Evolutionary conservation across 164 flowering plant species (phyloP).

Genomic region (Magnolia changhungtana): DNA sequence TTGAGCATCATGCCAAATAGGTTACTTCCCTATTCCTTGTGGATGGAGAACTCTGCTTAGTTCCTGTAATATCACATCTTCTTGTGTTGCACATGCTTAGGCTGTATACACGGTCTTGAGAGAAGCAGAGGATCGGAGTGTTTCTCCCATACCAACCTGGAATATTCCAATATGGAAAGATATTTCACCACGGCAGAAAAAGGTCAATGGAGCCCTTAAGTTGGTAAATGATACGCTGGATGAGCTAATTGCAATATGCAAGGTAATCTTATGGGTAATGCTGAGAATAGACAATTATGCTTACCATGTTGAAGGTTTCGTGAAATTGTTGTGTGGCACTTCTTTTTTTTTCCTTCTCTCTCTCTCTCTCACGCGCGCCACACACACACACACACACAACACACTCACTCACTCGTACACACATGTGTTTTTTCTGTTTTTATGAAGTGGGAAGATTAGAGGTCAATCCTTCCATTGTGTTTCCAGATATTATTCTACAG

Average conservation of each 20-base stretch:
- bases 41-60: background rate
- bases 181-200: conserved; percentile 75
- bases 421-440: too few species aligned
- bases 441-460: too few species aligned
- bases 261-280: conserved; percentile 44
- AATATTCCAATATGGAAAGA: conserved; percentile 98
- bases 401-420: too few species aligned
- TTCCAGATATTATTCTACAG: too few species aligned
- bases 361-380: too few species aligned
- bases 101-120: conserved; percentile 90
- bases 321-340: background rate
- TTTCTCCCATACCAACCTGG: conserved; percentile 83
- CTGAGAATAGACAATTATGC: background rate
- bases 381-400: too few species aligned
- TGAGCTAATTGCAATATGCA: conserved; percentile 79
- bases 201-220: conserved; percentile 76
- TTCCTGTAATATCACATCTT: background rate
- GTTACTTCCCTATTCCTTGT: background rate
- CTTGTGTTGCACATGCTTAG: conserved; percentile 33
- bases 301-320: background rate
- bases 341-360: too few species aligned
- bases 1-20: background rate
- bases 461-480: too few species aligned
- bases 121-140: conserved; percentile 95
- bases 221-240: conserved; percentile 70